Conservation (phyloP, 345 rosid genomes). For the Bretschneidera sinensis region DNA sequence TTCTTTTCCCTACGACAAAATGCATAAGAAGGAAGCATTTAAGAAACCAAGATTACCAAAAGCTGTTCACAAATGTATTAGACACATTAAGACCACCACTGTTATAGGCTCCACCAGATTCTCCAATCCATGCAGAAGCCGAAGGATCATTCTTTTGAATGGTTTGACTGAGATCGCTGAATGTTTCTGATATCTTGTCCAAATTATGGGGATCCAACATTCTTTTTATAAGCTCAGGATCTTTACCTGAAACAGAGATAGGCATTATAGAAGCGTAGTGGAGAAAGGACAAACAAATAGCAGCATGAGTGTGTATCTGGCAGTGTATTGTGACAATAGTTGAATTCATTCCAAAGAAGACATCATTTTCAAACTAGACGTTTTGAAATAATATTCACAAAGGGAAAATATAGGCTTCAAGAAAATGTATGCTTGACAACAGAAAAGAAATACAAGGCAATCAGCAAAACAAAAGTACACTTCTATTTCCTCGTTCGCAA, state of each 20-base stretch:
- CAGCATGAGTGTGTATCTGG: no score
- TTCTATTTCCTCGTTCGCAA: no score
- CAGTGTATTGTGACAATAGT: no score
- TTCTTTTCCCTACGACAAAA: background rate
- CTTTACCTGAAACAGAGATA: conserved; percentile 52
- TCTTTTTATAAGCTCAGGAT: conserved; percentile 63
- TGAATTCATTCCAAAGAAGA: background rate
- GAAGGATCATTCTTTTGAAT: conserved; percentile 64
- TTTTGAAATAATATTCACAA: no score
- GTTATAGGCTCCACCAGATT: conserved; percentile 96
- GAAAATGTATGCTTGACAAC: no score
- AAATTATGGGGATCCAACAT: conserved; percentile 71
- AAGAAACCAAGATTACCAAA: conserved; percentile 53
- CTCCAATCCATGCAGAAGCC: conserved; percentile 99
- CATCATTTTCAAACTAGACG: background rate
- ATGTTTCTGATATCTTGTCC: conserved; percentile 51
- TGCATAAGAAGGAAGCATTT: conserved; percentile 2
- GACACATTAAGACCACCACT: conserved; percentile 88
- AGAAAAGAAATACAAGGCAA: no score
- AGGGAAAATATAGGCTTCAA: no score
- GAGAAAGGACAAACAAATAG: no score
- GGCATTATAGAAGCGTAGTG: background rate
- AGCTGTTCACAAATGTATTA: conserved; percentile 82
- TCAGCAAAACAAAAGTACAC: no score
- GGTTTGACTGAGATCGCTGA: conserved; percentile 47